Evolutionary conservation across 192 early-diverging fungal genomes (phyloP), one percentile per base, ranked within the genome.

Genomic region (Cladochytrium replicatum): DNA sequence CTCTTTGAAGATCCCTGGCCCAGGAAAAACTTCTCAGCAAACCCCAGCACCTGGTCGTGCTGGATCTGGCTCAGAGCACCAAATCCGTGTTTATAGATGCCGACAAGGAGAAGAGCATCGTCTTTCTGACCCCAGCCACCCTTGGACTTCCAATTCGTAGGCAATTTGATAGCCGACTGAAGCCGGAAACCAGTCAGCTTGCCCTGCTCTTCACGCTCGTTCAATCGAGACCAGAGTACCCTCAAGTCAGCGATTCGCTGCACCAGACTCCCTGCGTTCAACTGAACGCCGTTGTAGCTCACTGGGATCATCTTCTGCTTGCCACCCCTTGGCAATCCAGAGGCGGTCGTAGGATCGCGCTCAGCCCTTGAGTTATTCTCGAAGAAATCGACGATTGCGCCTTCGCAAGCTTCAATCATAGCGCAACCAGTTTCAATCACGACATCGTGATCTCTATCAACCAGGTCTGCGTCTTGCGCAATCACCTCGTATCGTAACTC

Each of bases 61-160:
- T 87, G 85, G 7, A 99, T 93, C 46, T 70, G 60, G 41, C 77
- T 64, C 93, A 92, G 97, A 26, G 57, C 48, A 9, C 93, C 92
- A 66, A 89, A 94, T 22, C 97, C 97, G 59, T 97, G 82, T 43
- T 77, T 73, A 61, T 90, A 88, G 39, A 98, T 84, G 43, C 97
- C 97, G 24, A 96, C 85, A 15, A 99, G 67, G 26, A 99, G 74
- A 87, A 92, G 88, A 15, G 93, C 76, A 60, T 99, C 97, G 55
- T 99, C 97, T 32, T 81, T 81, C 44, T 81, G 81, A 2, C 83
- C 78, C 97, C 97, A 99, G n/a, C n/a, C n/a, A n/a, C n/a, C n/a
- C 38, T 46, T 52, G 7, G 43, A 50, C 27, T 68, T 68, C 94
- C 94, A 98, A 46, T 85, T 81, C 53, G 77, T 66, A 0, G 89